These are phyloP conservation scores for Talaromyces stipitatus DNA, from an alignment of 495 filamentous ascomycete species.

Conservation along the genomic window DNA sequence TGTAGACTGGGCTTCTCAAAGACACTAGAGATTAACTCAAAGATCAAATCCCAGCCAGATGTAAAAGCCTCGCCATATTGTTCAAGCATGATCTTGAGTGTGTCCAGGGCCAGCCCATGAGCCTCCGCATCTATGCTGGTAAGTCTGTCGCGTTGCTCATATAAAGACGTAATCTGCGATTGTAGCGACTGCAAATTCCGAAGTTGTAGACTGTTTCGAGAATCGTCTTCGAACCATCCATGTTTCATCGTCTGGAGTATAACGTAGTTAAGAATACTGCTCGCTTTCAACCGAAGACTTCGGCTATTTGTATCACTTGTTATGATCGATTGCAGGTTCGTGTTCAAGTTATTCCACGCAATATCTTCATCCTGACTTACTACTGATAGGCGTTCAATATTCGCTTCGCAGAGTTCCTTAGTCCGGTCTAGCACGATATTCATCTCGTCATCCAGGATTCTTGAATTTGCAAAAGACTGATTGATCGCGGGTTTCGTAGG, in stretches of 20 bases:
- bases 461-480: conserved; percentile 28
- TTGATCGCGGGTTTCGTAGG: conserved; percentile 23
- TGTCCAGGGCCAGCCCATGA: conserved; percentile 74
- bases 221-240: conserved; percentile 19
- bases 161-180: conserved; percentile 46
- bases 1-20: conserved; percentile 46
- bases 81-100: conserved; percentile 74
- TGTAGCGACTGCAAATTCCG: conserved; percentile 65
- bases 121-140: conserved; percentile 62
- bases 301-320: conserved; percentile 44
- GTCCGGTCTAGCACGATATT: conserved; percentile 77
- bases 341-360: conserved; percentile 68
- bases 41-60: conserved; percentile 76
- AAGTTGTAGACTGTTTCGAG: conserved; percentile 51
- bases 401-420: conserved; percentile 67
- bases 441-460: conserved; percentile 40
- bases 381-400: conserved; percentile 65
- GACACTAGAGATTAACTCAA: conserved; percentile 77
- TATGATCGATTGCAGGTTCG: conserved; percentile 60
- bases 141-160: conserved; percentile 17
- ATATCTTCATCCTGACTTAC: conserved; percentile 49
- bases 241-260: conserved; percentile 46
- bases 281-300: conserved; percentile 61
- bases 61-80: conserved; percentile 78
- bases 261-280: conserved; percentile 66